Conservation (phyloP, 805 yeast species). For the Debaryomyces tyrocola region DNA sequence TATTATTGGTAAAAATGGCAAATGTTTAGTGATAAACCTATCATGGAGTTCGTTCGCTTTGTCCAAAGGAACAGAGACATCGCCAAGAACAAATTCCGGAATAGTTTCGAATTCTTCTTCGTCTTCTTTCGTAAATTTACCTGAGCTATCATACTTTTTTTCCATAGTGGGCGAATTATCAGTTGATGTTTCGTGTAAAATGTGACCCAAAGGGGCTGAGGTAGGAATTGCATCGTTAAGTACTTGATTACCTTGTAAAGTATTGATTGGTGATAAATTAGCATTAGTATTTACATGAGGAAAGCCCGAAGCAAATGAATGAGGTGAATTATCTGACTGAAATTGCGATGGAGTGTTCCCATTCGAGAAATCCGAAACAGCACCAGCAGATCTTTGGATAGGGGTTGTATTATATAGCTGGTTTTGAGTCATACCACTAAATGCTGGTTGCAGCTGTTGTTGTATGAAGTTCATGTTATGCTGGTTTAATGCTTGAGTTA, state of each 20-base stretch:
- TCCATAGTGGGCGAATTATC: constrained; percentile 30
- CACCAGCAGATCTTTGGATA: constrained; percentile 4
- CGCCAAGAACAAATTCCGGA: constrained; percentile 73
- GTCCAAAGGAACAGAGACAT: constrained; percentile 61
- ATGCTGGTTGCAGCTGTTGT: constrained; percentile 13
- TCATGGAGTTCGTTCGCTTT: constrained; percentile 75
- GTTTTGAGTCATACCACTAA: constrained; percentile 5
- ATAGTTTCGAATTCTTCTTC: constrained; percentile 21
- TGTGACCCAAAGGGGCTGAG: constrained; percentile 12
- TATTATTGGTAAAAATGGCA: constrained; percentile 80
- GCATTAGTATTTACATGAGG: constrained; percentile 1
- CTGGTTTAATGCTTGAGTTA: constrained; percentile 61
- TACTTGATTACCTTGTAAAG: constrained; percentile 1
- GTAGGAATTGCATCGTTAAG: constrained; percentile 15
- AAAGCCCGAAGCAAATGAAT: constrained; percentile 5
- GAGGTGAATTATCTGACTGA: constrained; percentile 9
- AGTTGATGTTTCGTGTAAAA: constrained; percentile 18
- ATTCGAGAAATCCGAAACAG: constrained; percentile 6
- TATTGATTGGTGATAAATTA: constrained; percentile 9
- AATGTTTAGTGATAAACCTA: constrained; percentile 61
- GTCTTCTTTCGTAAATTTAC: constrained; percentile 2
- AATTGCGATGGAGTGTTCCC: constrained; percentile 6
- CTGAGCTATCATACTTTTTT: background rate
- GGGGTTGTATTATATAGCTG: constrained; percentile 7
- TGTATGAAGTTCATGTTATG: constrained; percentile 34